Conservation (phyloP, 2,329 filamentous ascomycete genomes). For the Xylaria sp. region DNA sequence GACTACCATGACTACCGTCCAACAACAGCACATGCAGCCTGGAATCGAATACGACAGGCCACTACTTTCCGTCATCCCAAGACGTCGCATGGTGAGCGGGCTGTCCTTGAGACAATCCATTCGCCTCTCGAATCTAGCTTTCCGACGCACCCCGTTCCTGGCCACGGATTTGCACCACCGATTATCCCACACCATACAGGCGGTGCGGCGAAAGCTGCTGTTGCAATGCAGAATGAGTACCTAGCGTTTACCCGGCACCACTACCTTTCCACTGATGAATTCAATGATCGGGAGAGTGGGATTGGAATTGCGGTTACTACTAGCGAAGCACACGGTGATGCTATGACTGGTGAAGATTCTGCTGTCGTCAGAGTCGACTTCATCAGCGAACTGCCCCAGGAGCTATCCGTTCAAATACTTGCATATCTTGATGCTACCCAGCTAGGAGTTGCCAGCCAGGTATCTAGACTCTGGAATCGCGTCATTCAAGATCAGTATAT, state of each 20-base stretch:
- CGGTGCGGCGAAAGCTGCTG: conserved; percentile 70
- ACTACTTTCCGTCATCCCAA: conserved; percentile 61
- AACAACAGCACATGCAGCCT: conserved; percentile 61
- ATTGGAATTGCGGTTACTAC: conserved; percentile 68
- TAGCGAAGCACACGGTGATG: conserved; percentile 50
- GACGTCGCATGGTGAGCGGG: conserved; percentile 56
- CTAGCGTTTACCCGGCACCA: conserved; percentile 51
- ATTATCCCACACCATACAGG: conserved; percentile 69
- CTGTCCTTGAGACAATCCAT: conserved; percentile 51
- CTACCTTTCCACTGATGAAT: conserved; percentile 59
- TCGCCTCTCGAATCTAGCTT: conserved; percentile 51
- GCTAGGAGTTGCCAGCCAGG: conserved; percentile 60
- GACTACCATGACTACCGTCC: conserved; percentile 49
- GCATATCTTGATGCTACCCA: conserved; percentile 64
- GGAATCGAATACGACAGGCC: conserved; percentile 63
- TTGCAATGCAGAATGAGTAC: conserved; percentile 67
- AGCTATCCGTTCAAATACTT: conserved; percentile 69
- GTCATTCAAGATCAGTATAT: conserved; percentile 65
- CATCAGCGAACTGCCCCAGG: conserved; percentile 63
- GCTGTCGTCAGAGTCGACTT: conserved; percentile 64
- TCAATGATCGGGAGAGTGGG: conserved; percentile 71
- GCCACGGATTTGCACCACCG: conserved; percentile 64
- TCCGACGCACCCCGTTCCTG: conserved; percentile 56
- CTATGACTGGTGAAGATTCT: conserved; percentile 51
- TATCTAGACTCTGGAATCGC: conserved; percentile 62